Evolutionary conservation across 345 rosid genomes (phyloP), one percentile per base, ranked within the genome.

Genomic region (Populus ilicifolia): DNA sequence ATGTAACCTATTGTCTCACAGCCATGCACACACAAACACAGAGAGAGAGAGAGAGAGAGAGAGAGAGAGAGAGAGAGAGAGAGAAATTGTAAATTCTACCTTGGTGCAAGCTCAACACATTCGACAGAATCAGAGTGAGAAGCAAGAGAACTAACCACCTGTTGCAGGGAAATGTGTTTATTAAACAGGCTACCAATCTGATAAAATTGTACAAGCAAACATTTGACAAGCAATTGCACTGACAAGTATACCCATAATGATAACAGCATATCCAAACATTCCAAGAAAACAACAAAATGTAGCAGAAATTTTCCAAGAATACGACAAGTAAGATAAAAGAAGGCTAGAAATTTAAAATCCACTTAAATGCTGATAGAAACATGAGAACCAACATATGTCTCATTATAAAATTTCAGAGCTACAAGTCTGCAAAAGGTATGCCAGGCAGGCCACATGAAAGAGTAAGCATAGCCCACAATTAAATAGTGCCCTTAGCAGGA

Each of bases 101-200:
- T 89, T 63, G 89, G 89, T 75, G 97, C 87, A 78, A 93, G 85
- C 44, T 84, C 91, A 69, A 87, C 80, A 73, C 91, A 91, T 85
- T 90, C 97, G 48, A 95, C 77, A 23, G 98, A 93, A 83, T 90
- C 93, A 2, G 89, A 73, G 74, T 90, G 98, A 79, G 87, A 84
- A 79, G 71, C 50, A 80, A 93, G 76, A 78, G 98, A 87, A 75
- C 83, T 89, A 76, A 90, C 98, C 63, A 95, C 99, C 99, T 95
- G 88, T 85, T 59, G 54, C 78, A 2, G 48, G 65, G 41, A 56
- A n/a, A 20, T 38, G 75, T 74, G 54, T 38, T 27, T 27, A 83
- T 71, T 50, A 75, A n/a, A 77, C 39, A 76, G 29, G 8, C 30
- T 17, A 21, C 8, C 67, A 17, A 69, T 38, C 7, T 25, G 56